Evolutionary conservation across 2,329 filamentous ascomycete genomes (phyloP).

Genomic region (Hypoxylon rubiginosum): DNA sequence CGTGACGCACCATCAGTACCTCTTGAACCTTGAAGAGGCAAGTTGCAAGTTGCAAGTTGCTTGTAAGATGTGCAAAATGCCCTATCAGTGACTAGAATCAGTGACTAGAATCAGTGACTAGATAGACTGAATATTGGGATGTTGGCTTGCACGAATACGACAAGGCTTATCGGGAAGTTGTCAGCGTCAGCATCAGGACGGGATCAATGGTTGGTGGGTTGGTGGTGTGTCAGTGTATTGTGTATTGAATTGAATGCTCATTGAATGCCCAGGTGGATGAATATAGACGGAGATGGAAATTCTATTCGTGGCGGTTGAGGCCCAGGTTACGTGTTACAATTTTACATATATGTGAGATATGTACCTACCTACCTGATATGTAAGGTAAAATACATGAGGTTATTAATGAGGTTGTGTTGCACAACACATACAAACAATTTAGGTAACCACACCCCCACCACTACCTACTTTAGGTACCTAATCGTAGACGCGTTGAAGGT

Average conservation of each 20-base stretch:
- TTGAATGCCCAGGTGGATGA: conserved; percentile 11
- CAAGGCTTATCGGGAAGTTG: conserved; percentile 22
- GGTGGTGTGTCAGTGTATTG: background rate
- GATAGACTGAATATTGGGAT: conserved; percentile 2
- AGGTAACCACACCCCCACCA: background rate
- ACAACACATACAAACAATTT: background rate
- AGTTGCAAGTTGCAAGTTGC: background rate
- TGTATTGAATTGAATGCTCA: too few relatives aligned
- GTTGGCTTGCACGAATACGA: conserved; percentile 17
- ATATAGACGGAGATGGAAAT: conserved; percentile 16
- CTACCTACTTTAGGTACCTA: background rate
- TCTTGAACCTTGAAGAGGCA: conserved; percentile 1
- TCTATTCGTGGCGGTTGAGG: conserved; percentile 24
- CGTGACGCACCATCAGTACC: conserved; percentile 38
- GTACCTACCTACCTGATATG: too few relatives aligned
- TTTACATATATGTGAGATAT: too few relatives aligned
- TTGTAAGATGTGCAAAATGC: background rate
- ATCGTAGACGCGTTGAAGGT: background rate
- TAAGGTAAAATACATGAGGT: too few relatives aligned
- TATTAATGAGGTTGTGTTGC: background rate
- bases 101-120: too few relatives aligned
- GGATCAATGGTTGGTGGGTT: background rate
- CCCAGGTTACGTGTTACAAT: conserved; percentile 4
- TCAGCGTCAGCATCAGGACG: background rate
- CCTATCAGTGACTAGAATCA: background rate